Evolutionary conservation across 2,329 filamentous ascomycete genomes (phyloP), one percentile per base, ranked within the genome.

Genomic region (Trichoderma sp.): DNA sequence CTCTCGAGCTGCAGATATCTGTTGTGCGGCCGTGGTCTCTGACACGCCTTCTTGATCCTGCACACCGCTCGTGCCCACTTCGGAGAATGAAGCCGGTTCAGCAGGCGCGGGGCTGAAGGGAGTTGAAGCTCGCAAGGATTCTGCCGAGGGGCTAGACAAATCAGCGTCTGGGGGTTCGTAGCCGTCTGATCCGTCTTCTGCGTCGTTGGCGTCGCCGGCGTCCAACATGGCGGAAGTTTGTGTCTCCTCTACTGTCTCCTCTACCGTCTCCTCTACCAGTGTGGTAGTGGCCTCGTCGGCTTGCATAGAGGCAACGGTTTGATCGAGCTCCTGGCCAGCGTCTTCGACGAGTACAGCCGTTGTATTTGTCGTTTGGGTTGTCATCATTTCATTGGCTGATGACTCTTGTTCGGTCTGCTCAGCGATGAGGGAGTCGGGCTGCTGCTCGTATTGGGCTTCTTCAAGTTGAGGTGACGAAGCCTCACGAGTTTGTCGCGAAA

Each of bases 131-230:
- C 44, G 54, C 14, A 55, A 51, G 7, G 19, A 44, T 28, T 43
- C 45, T 26, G 14, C 19, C 4, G 57, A 47, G 6, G 57, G 60
- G 19, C 45, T 54, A 34, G 67, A 56, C 3, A 52, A 24, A 5
- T 65, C 66, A 24, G 77, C 78, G 62, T 81, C 81, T 19, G 83
- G 83, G 55, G 85, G 85, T 68, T 88, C 84, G 69, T 87, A 86
- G 56, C 77, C 80, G 66, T 87, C 85, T 2, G 83, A 83, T 26
- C 67, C 70, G 28, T 71, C 70, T n/a, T 70, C 71, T 51, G 77
- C 80, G 56, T 84, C 83, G 2, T 82, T 81, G 14, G 66, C 65
- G 21, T 70, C 67, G 39, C 66, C 67, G 5, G 63, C 61, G 47
- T 73, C 71, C 26, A 69, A 68, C 62, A 71, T 70, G 12, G 21